These are phyloP conservation scores for Besnoitia besnoiti DNA, from an alignment of 169 alveolate genomes.

Conservation along the genomic window DNA sequence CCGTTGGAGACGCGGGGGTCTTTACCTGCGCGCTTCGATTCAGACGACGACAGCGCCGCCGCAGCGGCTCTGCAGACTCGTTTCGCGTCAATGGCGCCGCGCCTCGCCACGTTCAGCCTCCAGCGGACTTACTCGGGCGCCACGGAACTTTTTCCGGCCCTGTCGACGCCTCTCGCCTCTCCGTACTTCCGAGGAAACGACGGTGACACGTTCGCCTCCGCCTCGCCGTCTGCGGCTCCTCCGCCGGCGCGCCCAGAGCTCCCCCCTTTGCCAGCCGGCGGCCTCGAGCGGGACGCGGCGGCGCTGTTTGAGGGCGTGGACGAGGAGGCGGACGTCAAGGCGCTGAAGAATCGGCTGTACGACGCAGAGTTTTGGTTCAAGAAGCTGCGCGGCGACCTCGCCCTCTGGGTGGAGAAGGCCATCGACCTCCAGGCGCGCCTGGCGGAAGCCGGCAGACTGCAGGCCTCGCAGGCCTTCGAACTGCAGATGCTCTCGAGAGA, in stretches of 20 bases:
- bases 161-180: background rate
- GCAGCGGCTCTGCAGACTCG: background rate
- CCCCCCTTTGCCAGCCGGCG: background rate
- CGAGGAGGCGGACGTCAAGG: background rate
- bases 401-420: conserved; percentile 34
- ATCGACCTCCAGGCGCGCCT: conserved; percentile 1
- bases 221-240: background rate
- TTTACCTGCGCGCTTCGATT: too few species aligned
- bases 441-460: background rate
- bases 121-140: background rate
- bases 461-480: background rate
- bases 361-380: conserved; percentile 35
- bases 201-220: background rate
- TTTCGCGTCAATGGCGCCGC: background rate
- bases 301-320: background rate
- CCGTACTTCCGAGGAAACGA: background rate
- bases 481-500: background rate
- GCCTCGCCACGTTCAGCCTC: background rate
- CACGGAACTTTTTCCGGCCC: background rate
- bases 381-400: conserved; percentile 32
- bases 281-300: background rate
- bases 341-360: background rate
- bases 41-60: background rate
- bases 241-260: background rate
- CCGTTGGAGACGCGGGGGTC: too few species aligned